Conservation (phyloP, 768 basidiomycete genomes). For the Boletellus emodensis region DNA sequence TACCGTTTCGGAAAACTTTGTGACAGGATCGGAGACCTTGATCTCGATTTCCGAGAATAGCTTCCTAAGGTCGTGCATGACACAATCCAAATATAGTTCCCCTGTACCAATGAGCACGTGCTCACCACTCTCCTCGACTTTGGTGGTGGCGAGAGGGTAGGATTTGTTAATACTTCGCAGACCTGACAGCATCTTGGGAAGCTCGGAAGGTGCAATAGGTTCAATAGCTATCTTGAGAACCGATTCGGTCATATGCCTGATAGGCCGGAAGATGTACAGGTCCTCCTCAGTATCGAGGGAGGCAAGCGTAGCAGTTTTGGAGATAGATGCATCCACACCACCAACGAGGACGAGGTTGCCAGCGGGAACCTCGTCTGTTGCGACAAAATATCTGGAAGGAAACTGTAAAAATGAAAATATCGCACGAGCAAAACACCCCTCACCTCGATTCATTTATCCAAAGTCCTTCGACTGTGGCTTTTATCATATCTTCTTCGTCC, state of each 20-base stretch:
- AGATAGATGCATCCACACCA: constrained; percentile 91
- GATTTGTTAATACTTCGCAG: constrained; percentile 96
- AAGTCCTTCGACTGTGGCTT: constrained; percentile 75
- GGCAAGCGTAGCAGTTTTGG: constrained; percentile 90
- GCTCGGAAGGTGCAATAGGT: constrained; percentile 94
- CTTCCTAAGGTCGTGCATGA: constrained; percentile 91
- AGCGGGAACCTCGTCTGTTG: constrained; percentile 81
- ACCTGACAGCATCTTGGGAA: constrained; percentile 98
- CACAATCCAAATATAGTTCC: constrained; percentile 93
- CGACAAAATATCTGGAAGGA: constrained; percentile 74
- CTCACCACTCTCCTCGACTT: constrained; percentile 98
- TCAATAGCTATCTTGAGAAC: constrained; percentile 98
- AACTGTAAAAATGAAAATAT: not conserved
- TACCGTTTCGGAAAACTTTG: constrained; percentile 97
- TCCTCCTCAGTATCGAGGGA: constrained; percentile 74
- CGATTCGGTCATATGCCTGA: constrained; percentile 95
- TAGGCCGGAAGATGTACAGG: constrained; percentile 90
- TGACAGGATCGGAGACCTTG: constrained; percentile 98
- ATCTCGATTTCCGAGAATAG: constrained; percentile 98
- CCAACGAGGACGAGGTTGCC: constrained; percentile 92
- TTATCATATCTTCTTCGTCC: constrained; percentile 98
- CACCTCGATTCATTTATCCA: constrained; percentile 92
- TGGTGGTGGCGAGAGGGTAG: constrained; percentile 90
- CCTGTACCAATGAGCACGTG: constrained; percentile 97
- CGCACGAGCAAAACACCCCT: constrained; percentile 12